Base-by-base conservation (phyloP, 768 basidiomycete species). In the Trametes cingulata region DNA sequence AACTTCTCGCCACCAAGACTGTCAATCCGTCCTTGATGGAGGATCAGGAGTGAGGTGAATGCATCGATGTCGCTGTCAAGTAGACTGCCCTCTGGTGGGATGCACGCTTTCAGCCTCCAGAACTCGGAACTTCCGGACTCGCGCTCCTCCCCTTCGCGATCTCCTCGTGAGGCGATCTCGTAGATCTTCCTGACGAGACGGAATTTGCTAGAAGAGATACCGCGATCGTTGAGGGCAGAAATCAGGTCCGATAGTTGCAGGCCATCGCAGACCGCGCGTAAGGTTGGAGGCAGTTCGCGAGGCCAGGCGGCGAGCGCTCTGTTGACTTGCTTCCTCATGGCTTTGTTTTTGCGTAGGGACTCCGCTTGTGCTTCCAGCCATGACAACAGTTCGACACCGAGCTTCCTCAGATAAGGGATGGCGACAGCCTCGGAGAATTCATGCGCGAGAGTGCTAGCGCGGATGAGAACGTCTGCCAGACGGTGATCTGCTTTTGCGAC, bases 21-120 rank as follows among this genome's bases (percentile, higher is more conserved):
- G 48, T 83, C 78, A 48, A 92, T 81, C 19, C 75, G 76, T 0
- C 91, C 91, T 53, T 80, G 77, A 36, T 85, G 78, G 8, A 78
- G 70, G 36, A 82, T 75, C 12, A 95, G 75, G 13, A 94, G 75
- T 9, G 80, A 78, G 15, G 86, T 82, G 65, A 94, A 95, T 0
- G 89, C 89, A 51, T 86, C 77, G 17, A 88, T 77, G 67, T 93
- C 91, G 35, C 84, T 85, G 37, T 81, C 80, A 48, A 84, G 82
- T n/a, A 93, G 74, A 27, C 79, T 74, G 1, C 77, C 73, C 6
- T 67, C 62, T 1, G 78, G 54, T 6, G 91, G 91, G 42, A 95
- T 87, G 67, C 82, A 87, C 22, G 85, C 84, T 69, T 93, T 93
- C 68, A 96, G 74, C 39, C 85, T 82, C 94, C 94, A 97, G 71